Base-by-base conservation (phyloP, 2,329 filamentous ascomycete genomes). In the Achaetomium macrosporum region DNA sequence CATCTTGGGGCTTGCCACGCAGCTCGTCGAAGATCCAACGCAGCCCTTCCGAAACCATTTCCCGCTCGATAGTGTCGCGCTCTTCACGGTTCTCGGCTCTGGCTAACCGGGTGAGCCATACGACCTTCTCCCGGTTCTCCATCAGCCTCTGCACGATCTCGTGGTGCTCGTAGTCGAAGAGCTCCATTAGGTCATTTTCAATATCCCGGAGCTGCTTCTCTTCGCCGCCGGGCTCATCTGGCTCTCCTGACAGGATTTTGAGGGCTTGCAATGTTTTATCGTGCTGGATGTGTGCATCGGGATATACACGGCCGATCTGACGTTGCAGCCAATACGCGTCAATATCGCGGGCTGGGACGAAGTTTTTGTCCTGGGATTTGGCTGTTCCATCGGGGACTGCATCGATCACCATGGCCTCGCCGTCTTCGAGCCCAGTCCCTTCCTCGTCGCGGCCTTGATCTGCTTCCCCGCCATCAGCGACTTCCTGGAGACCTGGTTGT, bases 281-380 rank as follows among this genome's bases (percentile, higher is more conserved):
- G 64, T 95, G 89, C 66, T 96, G 92, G 45, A 84, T 87, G 68
- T 97, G 92, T 5, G 92, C 88, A 70, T 99, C 93, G 12, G 88
- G 80, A 66, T 97, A 97, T 2, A 96, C 76, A 39, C 81, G 77
- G 52, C 92, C 92, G 49, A 99, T 90, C 65, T 96, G 88, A 59
- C 93, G 82, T 70, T 97, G 93, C 55, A 99, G 71, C 93, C 93
- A 99, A 72, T 92, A 99, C 10, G 92, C 92, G 69, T 99, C 93
- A 58, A 99, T 95, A 53, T 96, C 90, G 59, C 92, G 84, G 45
- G 89, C 89, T 16, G 88, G 77, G 52, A 99, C 82, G 25, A 80
- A 74, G 45, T 83, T 81, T 53, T 81, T 79, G 48, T 81, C 77
- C 50, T 77, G 75, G 17, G 69, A 68, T 42, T 78, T 69, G 39